Evolutionary conservation across 768 basidiomycete genomes (phyloP).

Genomic region (Strobilomyces dryophilus): DNA sequence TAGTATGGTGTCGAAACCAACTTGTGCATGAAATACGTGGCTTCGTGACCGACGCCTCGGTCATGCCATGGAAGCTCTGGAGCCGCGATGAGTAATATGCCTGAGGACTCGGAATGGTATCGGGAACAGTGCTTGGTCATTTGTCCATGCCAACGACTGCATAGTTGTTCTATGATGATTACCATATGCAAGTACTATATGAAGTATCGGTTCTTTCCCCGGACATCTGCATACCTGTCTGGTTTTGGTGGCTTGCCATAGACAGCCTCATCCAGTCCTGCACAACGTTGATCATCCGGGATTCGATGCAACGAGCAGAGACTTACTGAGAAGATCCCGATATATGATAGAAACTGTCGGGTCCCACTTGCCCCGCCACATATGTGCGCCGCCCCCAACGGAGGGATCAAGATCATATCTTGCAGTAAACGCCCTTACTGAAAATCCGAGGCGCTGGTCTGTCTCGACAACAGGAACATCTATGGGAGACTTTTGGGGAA

Average conservation of each 20-base stretch:
- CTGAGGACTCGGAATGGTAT: too few species aligned
- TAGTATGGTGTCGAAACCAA: background rate
- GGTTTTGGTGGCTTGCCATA: slow-evolving; percentile 29
- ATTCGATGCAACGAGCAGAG: background rate
- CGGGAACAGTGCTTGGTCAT: too few species aligned
- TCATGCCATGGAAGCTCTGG: too few species aligned
- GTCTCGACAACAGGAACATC: slow-evolving; percentile 45
- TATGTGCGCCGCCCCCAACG: slow-evolving; percentile 69
- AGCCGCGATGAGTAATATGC: too few species aligned
- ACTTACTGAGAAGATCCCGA: slow-evolving; percentile 62
- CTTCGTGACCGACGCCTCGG: too few species aligned
- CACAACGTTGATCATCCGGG: background rate
- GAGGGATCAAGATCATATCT: slow-evolving; percentile 50
- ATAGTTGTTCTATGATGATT: too few species aligned
- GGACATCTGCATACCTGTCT: slow-evolving; percentile 28
- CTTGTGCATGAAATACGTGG: too few species aligned
- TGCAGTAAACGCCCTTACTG: slow-evolving; percentile 59
- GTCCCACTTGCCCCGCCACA: slow-evolving; percentile 83
- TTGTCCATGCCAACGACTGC: too few species aligned
- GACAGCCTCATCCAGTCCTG: slow-evolving; percentile 21
- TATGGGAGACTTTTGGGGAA: slow-evolving; percentile 57
- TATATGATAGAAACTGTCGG: slow-evolving; percentile 63
- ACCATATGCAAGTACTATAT: slow-evolving; percentile 5
- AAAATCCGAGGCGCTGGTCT: slow-evolving; percentile 53
- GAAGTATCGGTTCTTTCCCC: slow-evolving; percentile 29